phyloP scores from a whole-genome alignment of 2,329 filamentous ascomycete genomes.

The Calonectria fujianensis region DNA sequence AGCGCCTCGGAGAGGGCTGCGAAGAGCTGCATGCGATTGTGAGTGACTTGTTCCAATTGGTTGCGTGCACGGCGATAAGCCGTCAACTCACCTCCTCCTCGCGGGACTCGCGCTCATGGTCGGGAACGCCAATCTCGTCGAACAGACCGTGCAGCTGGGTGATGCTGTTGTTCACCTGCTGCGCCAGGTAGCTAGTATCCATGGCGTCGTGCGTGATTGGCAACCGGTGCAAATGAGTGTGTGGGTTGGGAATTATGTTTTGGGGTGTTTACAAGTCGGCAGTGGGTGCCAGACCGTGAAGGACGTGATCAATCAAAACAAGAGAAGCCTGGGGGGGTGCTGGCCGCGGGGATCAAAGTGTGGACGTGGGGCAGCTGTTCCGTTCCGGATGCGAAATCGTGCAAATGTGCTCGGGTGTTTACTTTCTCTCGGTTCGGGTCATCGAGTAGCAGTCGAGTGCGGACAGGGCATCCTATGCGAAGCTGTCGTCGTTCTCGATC shows the following conservation, averaged over 20 bases:
- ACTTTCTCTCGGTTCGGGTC: constrained; percentile 55
- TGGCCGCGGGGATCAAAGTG: constrained; percentile 4
- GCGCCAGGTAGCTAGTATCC: constrained; percentile 94
- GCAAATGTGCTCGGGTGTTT: constrained; percentile 49
- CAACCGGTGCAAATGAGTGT: constrained; percentile 42
- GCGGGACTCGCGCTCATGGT: constrained; percentile 91
- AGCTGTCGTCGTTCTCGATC: constrained; percentile 41
- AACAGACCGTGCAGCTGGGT: constrained; percentile 95
- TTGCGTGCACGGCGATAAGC: not conserved
- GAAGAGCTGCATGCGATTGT: constrained; percentile 80
- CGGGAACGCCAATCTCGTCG: constrained; percentile 97
- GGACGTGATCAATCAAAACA: constrained; percentile 39
- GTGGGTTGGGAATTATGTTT: constrained; percentile 14
- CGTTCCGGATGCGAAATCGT: constrained; percentile 48
- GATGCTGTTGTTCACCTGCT: constrained; percentile 96
- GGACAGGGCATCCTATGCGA: constrained; percentile 53
- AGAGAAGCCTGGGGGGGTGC: constrained; percentile 31
- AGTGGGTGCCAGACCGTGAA: constrained; percentile 32
- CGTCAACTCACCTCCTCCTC: constrained; percentile 86
- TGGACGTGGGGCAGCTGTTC: constrained; percentile 43
- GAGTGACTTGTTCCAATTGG: not conserved
- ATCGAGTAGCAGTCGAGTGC: constrained; percentile 52
- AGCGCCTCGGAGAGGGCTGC: constrained; percentile 92
- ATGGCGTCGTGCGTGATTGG: constrained; percentile 67
- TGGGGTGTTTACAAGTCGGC: constrained; percentile 40